A percentile compares a stretch with the other conserved stretches of the same genome.
Conservation (phyloP, 129 eudicot genomes). For the Centaurea solstitialis region DNA sequence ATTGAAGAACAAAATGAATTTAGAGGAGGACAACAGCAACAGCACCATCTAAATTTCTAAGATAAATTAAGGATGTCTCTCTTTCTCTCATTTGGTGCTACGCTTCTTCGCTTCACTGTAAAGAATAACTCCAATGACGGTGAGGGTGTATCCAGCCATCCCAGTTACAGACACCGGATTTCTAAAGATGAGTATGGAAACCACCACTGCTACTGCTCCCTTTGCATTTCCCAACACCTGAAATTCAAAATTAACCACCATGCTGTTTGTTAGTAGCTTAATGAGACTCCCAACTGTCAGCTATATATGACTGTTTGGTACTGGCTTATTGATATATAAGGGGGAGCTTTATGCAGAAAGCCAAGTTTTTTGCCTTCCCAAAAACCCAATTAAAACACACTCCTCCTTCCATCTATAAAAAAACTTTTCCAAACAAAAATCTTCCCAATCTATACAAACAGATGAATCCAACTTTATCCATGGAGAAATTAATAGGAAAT, state of each 20-base stretch:
- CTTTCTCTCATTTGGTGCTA: conserved; percentile 43
- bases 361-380: too few species aligned
- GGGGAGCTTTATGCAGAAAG: too few species aligned
- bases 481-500: too few species aligned
- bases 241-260: not conserved
- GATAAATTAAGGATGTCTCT: not conserved
- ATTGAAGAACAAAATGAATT: conserved; percentile 24
- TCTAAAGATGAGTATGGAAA: conserved; percentile 79
- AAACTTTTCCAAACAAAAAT: too few species aligned
- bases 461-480: too few species aligned
- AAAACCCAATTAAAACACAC: too few species aligned
- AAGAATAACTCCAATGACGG: conserved; percentile 84
- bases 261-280: not conserved
- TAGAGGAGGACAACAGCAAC: conserved; percentile 13
- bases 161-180: conserved; percentile 97
- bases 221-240: conserved; percentile 96
- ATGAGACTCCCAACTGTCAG: too few species aligned
- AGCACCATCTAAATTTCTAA: conserved; percentile 2
- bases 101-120: conserved; percentile 93
- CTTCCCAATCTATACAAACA: too few species aligned
- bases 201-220: conserved; percentile 95
- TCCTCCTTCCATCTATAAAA: too few species aligned
- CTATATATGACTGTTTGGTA: too few species aligned
- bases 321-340: too few species aligned
- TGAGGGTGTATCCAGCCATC: conserved; percentile 82